Evolutionary conservation across 192 early-diverging fungal species (phyloP), one percentile per base, ranked within the genome.

Genomic region (Umbelopsis vinacea): DNA sequence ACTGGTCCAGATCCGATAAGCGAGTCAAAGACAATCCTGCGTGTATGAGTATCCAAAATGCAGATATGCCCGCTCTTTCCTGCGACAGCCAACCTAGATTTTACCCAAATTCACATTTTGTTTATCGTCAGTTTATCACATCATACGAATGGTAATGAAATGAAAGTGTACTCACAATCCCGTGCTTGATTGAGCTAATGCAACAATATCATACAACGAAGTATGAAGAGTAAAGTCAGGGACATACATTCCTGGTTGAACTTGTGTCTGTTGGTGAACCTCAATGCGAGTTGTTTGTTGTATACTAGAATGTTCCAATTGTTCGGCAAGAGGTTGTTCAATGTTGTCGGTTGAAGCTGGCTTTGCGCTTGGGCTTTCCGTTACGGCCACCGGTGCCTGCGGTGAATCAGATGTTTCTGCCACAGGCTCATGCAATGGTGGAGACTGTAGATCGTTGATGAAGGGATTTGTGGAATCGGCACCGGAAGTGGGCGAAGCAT

Each of bases 401-500:
- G 37, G 19, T 35, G 38, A 17, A 37, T 6, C 23, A 46, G 48
- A 29, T 23, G 23, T 37, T 14, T 35, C 48, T 7, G 40, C 40
- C 8, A 43, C 40, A 43, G 40, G 40, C 6, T 43, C 40, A 43
- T 43, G 8, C 6, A 6, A 12, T 43, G 38, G 23, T 35, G 22
- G 60, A 52, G 38, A 40, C 38, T 37, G 26, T 1, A 11, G 15
- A 57, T 52, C 38, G 50, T 19, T 37, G 7, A 63, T 0, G 22
- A 68, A 68, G 17, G 60, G 72, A 73, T 73, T 66, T 22, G 38
- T 73, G 17, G 55, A 38, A n/a, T 35, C 46, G 63, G 14, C 8
- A n/a, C 23, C 33, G 1, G 40, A 4, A 4, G 46, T 40, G 12
- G 35, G 14, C 10, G 26, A 37, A 52, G 14, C 17, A 35, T 21